Evolutionary conservation across 208 protist genomes (phyloP), one percentile per base, ranked within the genome.

Genomic region (Acanthamoeba pearcei): DNA sequence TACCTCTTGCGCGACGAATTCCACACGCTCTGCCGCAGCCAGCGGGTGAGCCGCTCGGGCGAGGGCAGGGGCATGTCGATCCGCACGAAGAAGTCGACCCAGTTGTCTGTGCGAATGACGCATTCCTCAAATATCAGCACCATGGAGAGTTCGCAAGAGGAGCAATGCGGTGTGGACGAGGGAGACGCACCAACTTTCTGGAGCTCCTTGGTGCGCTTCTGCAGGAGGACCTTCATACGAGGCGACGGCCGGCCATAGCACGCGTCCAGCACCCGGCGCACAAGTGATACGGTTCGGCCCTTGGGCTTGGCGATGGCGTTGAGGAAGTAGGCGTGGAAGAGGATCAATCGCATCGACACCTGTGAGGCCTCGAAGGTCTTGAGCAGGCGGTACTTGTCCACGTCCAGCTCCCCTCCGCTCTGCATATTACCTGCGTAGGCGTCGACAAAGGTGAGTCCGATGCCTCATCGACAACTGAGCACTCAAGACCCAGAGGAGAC

Each of bases 301-400:
- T 90, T n/a, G 29, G 83, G 57, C 49, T 62, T 90, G 49, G n/a
- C 57, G 24, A 90, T n/a, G 17, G n/a, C 27, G 83, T 62, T 90
- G n/a, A 90, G 57, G 83, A 90, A 90, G 83, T 68, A 42, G 53
- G 42, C 83, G 83, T 90, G 49, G 83, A 90, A 90, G 53, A 90
- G 83, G 42, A 90, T 62, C 24, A 90, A 68, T 10, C 83, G 49
- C 83, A n/a, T 38, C 19, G 55, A 62, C 55, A 90, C 83, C 57
- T 90, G 83, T 13, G 29, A n/a, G 17, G 83, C 83, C 24, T 90
- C 83, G 53, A 90, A 90, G 27, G 55, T 90, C 57, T 90, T 62
- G 15, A 70, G 55, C 83, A 90, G 24, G n/a, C 76, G 76, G 46
- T 83, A 83, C 76, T 55, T 51, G 42, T 83, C 76, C 42, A 83